Evolutionary conservation across 805 yeast genomes (phyloP), one percentile per base, ranked within the genome.

Genomic region (Starmerella floris): DNA sequence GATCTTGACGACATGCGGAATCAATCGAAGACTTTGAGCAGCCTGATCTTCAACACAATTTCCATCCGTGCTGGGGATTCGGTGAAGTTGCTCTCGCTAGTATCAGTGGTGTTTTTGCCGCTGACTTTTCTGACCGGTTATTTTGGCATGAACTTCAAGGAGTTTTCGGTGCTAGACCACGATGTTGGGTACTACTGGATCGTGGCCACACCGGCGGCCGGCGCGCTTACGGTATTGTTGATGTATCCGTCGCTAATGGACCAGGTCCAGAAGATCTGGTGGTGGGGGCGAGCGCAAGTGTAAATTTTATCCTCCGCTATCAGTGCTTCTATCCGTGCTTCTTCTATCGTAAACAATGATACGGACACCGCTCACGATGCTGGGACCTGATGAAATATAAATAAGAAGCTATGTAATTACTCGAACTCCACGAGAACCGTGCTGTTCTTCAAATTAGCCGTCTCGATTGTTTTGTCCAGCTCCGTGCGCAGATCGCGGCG

Each of bases 401-500:
- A n/a, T n/a, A n/a, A n/a, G n/a, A n/a, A n/a, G n/a, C n/a, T n/a
- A n/a, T n/a, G 28, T 13, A 13, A 9, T 30, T 39, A 44, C 16
- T 42, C 51, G 52, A 26, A 62, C 67, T 87, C 95, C 27, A 85
- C 66, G 37, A 83, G 61, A 5, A 87, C 62, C 37, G 88, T 78
- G 31, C 95, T 84, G 60, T 85, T 91, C 55, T 76, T 74, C 49
- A 91, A 68, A 1, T 85, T 87, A 1, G 91, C 83, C 6, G 74
- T 83, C 30, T 68, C 76, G 6, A 91, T 71, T 1, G 83, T 72
- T 46, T 62, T 51, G 28, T 74, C 74, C 33, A 83, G 59, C 35
- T 63, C 65, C 1, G 63, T 62, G 47, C 74, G 56, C 54, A 93
- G 55, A 61, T 79, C 70, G 53, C 70, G 69, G 39, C 84, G 65